Conservation (phyloP, 108 stramenopile species). For the Nitzschia putrida region DNA sequence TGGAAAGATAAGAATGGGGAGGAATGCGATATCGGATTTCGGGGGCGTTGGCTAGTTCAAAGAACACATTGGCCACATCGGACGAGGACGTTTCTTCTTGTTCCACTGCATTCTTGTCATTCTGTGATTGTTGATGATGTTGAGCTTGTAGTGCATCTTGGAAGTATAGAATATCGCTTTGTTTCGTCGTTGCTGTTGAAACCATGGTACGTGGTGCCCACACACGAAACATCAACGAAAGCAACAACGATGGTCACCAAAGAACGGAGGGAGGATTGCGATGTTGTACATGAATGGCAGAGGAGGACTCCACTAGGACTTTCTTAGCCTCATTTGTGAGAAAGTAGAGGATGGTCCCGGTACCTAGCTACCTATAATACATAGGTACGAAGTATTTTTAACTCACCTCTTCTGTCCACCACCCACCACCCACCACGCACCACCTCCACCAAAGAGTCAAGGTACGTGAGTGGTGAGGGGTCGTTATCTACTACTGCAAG, state of each 20-base stretch:
- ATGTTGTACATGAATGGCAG: too few relatives aligned
- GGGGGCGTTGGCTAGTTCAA: slow-evolving; percentile 71
- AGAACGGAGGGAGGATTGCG: too few relatives aligned
- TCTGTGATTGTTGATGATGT: background rate
- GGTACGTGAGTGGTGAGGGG: too few relatives aligned
- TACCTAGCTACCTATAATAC: too few relatives aligned
- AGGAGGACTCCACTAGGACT: too few relatives aligned
- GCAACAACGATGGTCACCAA: background rate
- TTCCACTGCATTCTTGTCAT: slow-evolving; percentile 11
- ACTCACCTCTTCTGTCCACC: too few relatives aligned
- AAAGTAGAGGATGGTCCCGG: too few relatives aligned
- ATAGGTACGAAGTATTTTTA: too few relatives aligned
- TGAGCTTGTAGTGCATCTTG: slow-evolving; percentile 26
- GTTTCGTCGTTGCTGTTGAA: background rate
- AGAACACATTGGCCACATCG: slow-evolving; percentile 45
- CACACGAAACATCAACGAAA: background rate
- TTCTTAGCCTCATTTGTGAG: too few relatives aligned
- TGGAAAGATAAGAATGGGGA: slow-evolving; percentile 17
- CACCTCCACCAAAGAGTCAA: too few relatives aligned
- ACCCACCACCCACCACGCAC: too few relatives aligned
- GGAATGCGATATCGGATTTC: slow-evolving; percentile 54
- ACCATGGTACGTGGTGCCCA: background rate
- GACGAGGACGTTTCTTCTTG: background rate
- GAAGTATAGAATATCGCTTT: slow-evolving; percentile 15
- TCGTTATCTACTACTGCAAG: too few relatives aligned